Conservation (phyloP, 495 filamentous ascomycete genomes). For the Astrocystis sublimbata region DNA sequence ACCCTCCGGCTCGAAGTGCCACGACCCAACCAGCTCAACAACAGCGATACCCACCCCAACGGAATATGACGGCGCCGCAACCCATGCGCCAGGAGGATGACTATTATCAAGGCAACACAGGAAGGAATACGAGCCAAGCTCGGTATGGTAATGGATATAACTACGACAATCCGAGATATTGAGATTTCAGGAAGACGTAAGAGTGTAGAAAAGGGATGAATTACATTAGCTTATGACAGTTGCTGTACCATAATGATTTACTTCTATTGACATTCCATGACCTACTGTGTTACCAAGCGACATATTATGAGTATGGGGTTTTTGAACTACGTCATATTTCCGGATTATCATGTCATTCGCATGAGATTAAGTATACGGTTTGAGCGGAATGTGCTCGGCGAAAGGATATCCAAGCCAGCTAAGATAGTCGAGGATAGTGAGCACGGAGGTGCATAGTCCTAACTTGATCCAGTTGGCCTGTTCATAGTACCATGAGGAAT, state of each 20-base stretch:
- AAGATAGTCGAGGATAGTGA: not conserved
- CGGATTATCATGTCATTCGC: not conserved
- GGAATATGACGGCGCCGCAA: slow-evolving; percentile 55
- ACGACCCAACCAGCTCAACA: slow-evolving; percentile 37
- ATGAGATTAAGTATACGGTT: not conserved
- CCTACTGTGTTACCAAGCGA: not conserved
- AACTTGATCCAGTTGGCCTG: not conserved
- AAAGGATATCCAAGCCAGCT: not conserved
- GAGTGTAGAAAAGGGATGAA: not conserved
- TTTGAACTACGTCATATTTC: not conserved
- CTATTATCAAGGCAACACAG: slow-evolving; percentile 27
- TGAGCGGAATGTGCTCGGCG: not conserved
- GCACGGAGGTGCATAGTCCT: not conserved
- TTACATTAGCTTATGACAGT: not conserved
- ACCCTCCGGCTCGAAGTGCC: slow-evolving; percentile 40
- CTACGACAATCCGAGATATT: slow-evolving; percentile 37
- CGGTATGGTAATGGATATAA: slow-evolving; percentile 33
- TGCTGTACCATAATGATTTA: slow-evolving; percentile 10
- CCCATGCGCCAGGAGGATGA: slow-evolving; percentile 31
- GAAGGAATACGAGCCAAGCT: slow-evolving; percentile 18
- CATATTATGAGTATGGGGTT: not conserved
- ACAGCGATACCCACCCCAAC: slow-evolving; percentile 40
- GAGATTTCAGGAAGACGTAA: not conserved
- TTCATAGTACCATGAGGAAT: not conserved
- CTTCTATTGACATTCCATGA: not conserved